Conservation (phyloP, 2,329 filamentous ascomycete genomes). For the Arachnomyces sp. region DNA sequence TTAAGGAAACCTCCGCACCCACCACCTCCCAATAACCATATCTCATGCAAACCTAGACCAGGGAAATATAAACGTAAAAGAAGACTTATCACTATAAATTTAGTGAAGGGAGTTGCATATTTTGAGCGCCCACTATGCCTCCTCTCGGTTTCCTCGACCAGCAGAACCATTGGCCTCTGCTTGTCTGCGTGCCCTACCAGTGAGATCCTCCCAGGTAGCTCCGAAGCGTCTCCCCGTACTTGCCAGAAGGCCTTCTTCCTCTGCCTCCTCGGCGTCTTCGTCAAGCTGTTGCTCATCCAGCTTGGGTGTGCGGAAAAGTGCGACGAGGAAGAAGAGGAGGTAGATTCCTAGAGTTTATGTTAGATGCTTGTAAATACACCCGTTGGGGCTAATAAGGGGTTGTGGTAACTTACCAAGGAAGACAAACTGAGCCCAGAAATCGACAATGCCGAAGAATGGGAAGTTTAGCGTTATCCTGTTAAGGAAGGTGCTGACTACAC, state of each 20-base stretch:
- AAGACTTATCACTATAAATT: too few species aligned
- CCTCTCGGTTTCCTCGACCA: slow-evolving; percentile 4
- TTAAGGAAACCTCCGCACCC: too few species aligned
- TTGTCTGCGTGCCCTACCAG: slow-evolving; percentile 42
- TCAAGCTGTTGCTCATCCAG: slow-evolving; percentile 71
- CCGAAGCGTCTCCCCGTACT: slow-evolving; percentile 74
- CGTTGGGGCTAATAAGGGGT: not conserved
- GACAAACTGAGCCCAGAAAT: slow-evolving; percentile 93
- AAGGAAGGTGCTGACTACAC: slow-evolving; percentile 82
- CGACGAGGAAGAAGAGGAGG: slow-evolving; percentile 68
- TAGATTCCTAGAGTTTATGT: slow-evolving; percentile 50
- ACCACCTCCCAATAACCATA: too few species aligned
- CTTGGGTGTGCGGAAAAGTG: slow-evolving; percentile 70
- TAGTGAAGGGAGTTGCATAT: slow-evolving; percentile 8
- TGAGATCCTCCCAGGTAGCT: slow-evolving; percentile 83
- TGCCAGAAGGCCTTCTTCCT: slow-evolving; percentile 85
- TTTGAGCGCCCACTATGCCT: slow-evolving; percentile 3
- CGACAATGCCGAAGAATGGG: slow-evolving; percentile 85
- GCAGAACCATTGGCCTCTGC: slow-evolving; percentile 3
- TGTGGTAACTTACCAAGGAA: slow-evolving; percentile 55
- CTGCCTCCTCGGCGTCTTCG: slow-evolving; percentile 80
- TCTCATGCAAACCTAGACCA: too few species aligned
- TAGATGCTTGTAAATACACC: not conserved
- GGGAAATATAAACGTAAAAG: too few species aligned
- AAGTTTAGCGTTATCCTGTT: slow-evolving; percentile 90